These are phyloP conservation scores for Lepidium africanum DNA, from an alignment of 345 rosid genomes.

Conservation along the genomic window DNA sequence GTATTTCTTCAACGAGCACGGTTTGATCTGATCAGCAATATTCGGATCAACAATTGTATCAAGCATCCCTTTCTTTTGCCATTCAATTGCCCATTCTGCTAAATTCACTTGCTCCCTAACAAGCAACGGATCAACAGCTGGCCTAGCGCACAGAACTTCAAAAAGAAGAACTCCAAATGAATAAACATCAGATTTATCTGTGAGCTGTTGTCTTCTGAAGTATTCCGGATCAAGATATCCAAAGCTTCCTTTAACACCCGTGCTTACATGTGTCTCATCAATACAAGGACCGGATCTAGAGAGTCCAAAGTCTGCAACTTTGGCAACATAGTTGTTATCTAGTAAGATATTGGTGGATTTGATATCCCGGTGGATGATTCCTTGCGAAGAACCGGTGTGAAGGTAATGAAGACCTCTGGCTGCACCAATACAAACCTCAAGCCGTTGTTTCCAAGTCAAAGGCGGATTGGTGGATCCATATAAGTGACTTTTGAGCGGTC, in stretches of 20 bases:
- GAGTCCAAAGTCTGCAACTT: slow-evolving; percentile 98
- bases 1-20: slow-evolving; percentile 61
- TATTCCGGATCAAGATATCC: slow-evolving; percentile 97
- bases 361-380: slow-evolving; percentile 94
- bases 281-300: slow-evolving; percentile 94
- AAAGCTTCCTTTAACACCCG: slow-evolving; percentile 94
- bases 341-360: slow-evolving; percentile 88
- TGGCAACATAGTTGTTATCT: slow-evolving; percentile 53
- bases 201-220: slow-evolving; percentile 89
- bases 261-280: slow-evolving; percentile 88
- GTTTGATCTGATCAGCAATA: slow-evolving; percentile 59
- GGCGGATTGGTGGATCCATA: slow-evolving; percentile 55
- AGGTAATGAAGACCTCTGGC: slow-evolving; percentile 95
- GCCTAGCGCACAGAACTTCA: slow-evolving; percentile 94
- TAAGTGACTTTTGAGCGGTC: slow-evolving; percentile 76
- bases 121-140: slow-evolving; percentile 92
- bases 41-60: slow-evolving; percentile 61
- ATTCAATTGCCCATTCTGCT: slow-evolving; percentile 95
- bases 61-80: slow-evolving; percentile 88
- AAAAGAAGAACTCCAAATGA: slow-evolving; percentile 89
- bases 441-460: slow-evolving; percentile 89
- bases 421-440: slow-evolving; percentile 83
- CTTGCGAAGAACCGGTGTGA: slow-evolving; percentile 91
- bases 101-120: slow-evolving; percentile 87
- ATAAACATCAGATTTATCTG: slow-evolving; percentile 91